phyloP scores from a whole-genome alignment of 1,284 basidiomycete genomes.

The Tylopilus orsonianus region DNA sequence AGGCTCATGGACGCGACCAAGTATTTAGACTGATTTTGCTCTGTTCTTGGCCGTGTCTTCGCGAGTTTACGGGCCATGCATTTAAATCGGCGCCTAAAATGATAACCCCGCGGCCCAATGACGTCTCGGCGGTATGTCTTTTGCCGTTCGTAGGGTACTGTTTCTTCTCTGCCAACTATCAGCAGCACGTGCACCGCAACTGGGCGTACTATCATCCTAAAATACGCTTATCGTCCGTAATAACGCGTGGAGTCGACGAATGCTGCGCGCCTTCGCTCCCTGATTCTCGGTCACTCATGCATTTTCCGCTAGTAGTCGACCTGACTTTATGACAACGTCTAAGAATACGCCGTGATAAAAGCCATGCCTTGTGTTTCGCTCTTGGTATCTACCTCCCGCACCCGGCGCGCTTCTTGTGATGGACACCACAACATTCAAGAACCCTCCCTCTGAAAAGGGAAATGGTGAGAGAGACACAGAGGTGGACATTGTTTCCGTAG shows the following conservation, averaged over 20 bases:
- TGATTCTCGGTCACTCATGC: background rate
- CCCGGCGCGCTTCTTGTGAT: background rate
- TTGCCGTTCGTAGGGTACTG: too few relatives aligned
- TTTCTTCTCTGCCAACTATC: too few relatives aligned
- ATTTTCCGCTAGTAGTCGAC: background rate
- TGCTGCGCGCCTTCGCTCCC: background rate
- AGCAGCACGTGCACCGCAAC: background rate
- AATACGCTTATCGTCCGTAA: background rate
- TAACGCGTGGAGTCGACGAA: too few relatives aligned
- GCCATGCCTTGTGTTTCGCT: background rate
- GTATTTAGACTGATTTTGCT: constrained; percentile 9
- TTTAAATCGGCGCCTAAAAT: constrained; percentile 28
- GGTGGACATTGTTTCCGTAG: constrained; percentile 9
- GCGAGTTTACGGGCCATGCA: constrained; percentile 26
- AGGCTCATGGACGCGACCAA: constrained; percentile 38
- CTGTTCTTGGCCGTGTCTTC: constrained; percentile 10
- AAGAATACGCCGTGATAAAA: constrained; percentile 3
- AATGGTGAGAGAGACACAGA: background rate
- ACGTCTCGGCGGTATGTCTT: too few relatives aligned
- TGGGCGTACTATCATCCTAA: background rate
- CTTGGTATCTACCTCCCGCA: background rate
- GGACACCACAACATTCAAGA: constrained; percentile 4
- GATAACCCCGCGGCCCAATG: too few relatives aligned
- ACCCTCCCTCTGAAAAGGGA: constrained; percentile 1
- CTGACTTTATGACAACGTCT: background rate